Percentiles rank a stretch among this genome's conserved stretches.
These are phyloP conservation scores for Zymoseptoria tritici DNA, from an alignment of 2,329 filamentous ascomycete genomes.

Conservation along the genomic window DNA sequence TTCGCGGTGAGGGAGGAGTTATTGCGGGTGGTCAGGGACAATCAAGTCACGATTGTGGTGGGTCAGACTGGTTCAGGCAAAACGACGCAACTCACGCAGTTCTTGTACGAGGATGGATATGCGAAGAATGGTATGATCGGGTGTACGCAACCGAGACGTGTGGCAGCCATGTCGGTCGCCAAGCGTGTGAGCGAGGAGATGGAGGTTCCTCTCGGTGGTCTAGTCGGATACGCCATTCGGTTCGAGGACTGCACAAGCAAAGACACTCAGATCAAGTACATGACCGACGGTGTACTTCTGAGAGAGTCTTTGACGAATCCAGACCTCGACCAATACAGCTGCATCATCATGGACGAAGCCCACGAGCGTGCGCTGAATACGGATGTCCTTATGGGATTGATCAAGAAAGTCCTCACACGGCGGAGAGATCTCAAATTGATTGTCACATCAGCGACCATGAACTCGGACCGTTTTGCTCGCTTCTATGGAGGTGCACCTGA, in stretches of 20 bases:
- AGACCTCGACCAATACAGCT: constrained; percentile 92
- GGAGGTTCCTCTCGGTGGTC: constrained; percentile 80
- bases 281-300: constrained; percentile 94
- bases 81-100: constrained; percentile 94
- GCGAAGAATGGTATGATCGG: constrained; percentile 82
- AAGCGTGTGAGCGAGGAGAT: constrained; percentile 98
- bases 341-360: constrained; percentile 99
- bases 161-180: constrained; percentile 97
- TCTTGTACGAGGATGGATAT: constrained; percentile 92
- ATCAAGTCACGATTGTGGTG: constrained; percentile 94
- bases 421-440: constrained; percentile 91
- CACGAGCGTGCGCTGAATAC: constrained; percentile 96
- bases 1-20: constrained; percentile 95
- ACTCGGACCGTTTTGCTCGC: constrained; percentile 87
- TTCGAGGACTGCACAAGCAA: constrained; percentile 98
- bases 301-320: constrained; percentile 88
- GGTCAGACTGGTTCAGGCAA: constrained; percentile 97
- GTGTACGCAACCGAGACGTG: constrained; percentile 91
- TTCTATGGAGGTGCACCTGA: constrained; percentile 96
- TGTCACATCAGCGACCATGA: constrained; percentile 98
- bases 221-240: constrained; percentile 92
- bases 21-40: constrained; percentile 84
- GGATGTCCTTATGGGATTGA: constrained; percentile 91
- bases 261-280: constrained; percentile 95
- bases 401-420: constrained; percentile 91